phyloP scores from a whole-genome alignment of 495 filamentous ascomycete genomes.

The Xanthoparmelia taractica region DNA sequence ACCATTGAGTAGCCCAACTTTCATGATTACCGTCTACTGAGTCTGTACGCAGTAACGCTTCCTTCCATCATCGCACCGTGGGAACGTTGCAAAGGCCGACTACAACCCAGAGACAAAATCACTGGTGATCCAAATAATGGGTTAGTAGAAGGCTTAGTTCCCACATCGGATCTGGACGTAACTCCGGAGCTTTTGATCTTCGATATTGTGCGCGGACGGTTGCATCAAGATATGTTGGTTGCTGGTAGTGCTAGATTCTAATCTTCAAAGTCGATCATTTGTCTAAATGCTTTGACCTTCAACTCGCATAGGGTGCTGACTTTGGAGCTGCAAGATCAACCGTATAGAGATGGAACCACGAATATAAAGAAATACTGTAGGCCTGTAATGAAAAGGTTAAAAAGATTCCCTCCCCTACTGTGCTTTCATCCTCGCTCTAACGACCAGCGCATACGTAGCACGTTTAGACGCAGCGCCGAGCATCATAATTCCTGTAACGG shows the following conservation, averaged over 20 bases:
- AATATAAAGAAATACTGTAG: no score
- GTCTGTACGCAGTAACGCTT: not conserved
- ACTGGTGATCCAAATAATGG: not conserved
- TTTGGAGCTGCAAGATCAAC: not conserved
- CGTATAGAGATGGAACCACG: no score
- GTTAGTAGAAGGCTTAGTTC: not conserved
- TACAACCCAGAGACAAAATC: not conserved
- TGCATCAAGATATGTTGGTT: not conserved
- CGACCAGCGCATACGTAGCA: no score
- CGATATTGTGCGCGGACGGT: not conserved
- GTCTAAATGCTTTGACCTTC: not conserved
- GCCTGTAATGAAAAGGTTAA: no score
- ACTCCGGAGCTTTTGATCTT: not conserved
- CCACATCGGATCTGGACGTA: not conserved
- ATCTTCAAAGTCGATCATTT: not conserved
- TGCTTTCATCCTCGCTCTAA: no score
- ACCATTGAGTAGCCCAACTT: not conserved
- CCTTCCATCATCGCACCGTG: not conserved
- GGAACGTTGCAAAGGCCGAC: not conserved
- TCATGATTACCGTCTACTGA: not conserved
- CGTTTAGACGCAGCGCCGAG: constrained; percentile 3
- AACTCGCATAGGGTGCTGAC: not conserved
- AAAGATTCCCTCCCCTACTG: no score
- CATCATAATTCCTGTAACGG: constrained; percentile 8
- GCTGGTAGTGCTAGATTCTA: not conserved